Base-by-base conservation (phyloP, 805 yeast species). In the Saccharomycopsis vini region DNA sequence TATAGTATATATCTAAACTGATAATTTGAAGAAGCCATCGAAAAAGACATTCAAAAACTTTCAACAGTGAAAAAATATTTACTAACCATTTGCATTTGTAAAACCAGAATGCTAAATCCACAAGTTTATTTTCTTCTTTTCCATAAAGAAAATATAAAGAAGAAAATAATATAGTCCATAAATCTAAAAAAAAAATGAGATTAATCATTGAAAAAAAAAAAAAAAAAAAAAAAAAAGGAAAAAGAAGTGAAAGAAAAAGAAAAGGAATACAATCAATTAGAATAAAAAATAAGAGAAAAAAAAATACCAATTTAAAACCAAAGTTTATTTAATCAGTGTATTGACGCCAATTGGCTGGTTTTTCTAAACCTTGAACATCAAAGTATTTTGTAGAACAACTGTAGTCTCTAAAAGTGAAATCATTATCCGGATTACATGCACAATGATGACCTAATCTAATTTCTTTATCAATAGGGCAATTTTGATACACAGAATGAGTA, bases 391-490 rank as follows among this genome's bases (percentile, higher is more conserved):
- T 64, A 36, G 84, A 77, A 65, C 92, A 83, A 21, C 86, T 75
- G 60, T 79, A 81, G 28, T 71, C 74, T 53, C 68, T 73, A 72
- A 78, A 79, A 18, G 90, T 79, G 63, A 83, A 79, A 62, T 83
- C 90, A 24, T 79, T 75, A 15, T 66, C 62, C 44, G 82, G 81
- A 53, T 79, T 68, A 65, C 96, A 89, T 38, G 75, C 72, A 70
- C 97, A 89, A 47, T 71, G 74, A 54, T 75, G 71, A 35, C 68
- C 64, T 37, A 59, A 46, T 60, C 89, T 76, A n/a, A 74, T 67
- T 16, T 62, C 62, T 42, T 71, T 69, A 54, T 81, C 79, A 45
- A 80, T 66, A 3, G 96, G 95, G 69, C 92, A 82, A 62, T 80
- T 79, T 53, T 73, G 65, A 71, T 71, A 69, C 58, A 94, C 94